phyloP scores from a whole-genome alignment of 1,284 basidiomycete species.

The Cronartium quercuum region DNA sequence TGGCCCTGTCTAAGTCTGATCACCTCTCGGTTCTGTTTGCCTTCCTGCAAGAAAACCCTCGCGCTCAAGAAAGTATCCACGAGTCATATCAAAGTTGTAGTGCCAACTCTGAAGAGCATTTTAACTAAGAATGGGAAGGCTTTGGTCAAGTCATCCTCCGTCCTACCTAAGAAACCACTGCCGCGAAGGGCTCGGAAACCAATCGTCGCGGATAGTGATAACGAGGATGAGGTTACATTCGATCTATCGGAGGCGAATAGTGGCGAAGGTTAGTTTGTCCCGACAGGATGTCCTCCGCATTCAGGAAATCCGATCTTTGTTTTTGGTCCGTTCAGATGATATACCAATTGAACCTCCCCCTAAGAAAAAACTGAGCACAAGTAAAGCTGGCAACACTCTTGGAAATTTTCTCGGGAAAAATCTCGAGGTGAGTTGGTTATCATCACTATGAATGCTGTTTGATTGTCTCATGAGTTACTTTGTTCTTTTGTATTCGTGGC shows the following conservation, averaged over 20 bases:
- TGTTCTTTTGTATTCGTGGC: background rate
- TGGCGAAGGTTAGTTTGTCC: no score
- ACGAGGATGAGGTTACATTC: background rate
- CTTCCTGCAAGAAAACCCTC: no score
- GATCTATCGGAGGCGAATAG: background rate
- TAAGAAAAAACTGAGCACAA: conserved; percentile 4
- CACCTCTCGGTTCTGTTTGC: no score
- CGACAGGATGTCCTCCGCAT: no score
- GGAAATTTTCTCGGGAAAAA: conserved; percentile 36
- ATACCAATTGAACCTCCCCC: no score
- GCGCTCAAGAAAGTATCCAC: background rate
- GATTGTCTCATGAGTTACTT: background rate
- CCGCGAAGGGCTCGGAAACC: background rate
- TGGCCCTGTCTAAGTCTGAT: no score
- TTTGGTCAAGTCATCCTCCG: background rate
- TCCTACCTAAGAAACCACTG: background rate
- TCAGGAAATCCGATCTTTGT: no score
- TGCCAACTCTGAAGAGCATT: background rate
- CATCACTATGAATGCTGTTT: background rate
- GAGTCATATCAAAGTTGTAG: background rate
- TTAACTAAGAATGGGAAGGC: no score
- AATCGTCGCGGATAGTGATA: background rate
- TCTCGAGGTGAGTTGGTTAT: conserved; percentile 17
- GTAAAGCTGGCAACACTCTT: conserved; percentile 24
- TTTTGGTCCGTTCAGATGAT: no score